Evolutionary conservation across 2,329 filamentous ascomycete genomes (phyloP), one percentile per base, ranked within the genome.

Genomic region (Cladosporium sp.): DNA sequence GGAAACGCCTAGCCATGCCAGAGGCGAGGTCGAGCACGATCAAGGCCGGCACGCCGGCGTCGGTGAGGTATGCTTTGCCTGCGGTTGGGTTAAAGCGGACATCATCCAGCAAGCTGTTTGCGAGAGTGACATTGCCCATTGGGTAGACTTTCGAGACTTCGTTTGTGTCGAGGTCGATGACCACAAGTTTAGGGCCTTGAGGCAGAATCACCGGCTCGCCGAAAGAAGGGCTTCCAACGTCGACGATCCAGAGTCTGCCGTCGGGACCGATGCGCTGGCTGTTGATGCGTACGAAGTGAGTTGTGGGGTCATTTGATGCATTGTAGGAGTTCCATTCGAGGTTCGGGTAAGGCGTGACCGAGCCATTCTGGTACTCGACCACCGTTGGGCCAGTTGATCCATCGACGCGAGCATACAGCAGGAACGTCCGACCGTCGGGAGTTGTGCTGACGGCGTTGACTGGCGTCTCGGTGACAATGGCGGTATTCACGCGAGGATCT

Each of bases 71-170:
- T 4, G 66, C 66, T 16, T 61, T 60, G 2, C 60, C 60, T 14
- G 58, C 45, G 1, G 49, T 44, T 2, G 56, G 56, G n/a, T 64
- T 66, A 59, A 70, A 71, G 35, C 66, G 69, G 9, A 72, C 58
- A 52, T 72, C 69, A 48, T 71, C 68, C 18, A 70, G 58, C 9
- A 63, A 52, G 49, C 66, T 67, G 48, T 59, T 60, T 2, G 55
- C 58, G 11, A 59, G 58, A 0, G 59, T 69, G 31, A 63, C 62
- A 32, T 66, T 67, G 41, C 66, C 69, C 53, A 71, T 60, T 34
- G 59, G 59, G 49, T 69, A 71, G 6, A 68, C 57, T 7, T 61
- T 56, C n/a, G 59, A 58, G 9, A 70, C 67, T 11, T 56, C 45
- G 54, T 72, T 67, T 9, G 64, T 68, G 3, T 58, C 65, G 4